Conservation (phyloP, 768 basidiomycete species). For the Coprinellus aureogranulatus region DNA sequence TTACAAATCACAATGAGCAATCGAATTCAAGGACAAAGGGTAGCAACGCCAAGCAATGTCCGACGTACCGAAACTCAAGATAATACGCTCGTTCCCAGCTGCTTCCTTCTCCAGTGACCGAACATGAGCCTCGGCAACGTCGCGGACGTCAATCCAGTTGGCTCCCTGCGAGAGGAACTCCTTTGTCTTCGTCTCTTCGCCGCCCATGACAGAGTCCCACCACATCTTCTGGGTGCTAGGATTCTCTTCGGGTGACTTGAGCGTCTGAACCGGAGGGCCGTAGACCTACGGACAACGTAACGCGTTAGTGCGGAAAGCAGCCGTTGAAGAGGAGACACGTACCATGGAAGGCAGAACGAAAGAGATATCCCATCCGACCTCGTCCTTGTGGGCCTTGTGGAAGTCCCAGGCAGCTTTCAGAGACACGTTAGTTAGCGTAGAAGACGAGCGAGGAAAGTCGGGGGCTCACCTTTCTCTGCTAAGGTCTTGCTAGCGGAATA, state of each 20-base stretch:
- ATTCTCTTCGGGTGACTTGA: not conserved
- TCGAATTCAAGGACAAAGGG: too few species aligned
- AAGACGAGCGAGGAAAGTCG: too few species aligned
- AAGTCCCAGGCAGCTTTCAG: conserved; percentile 11
- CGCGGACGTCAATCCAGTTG: too few species aligned
- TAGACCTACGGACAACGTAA: too few species aligned
- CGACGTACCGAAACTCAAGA: not conserved
- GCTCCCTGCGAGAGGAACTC: too few species aligned
- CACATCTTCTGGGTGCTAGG: conserved; percentile 10
- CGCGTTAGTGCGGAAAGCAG: too few species aligned
- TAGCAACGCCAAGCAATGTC: not conserved
- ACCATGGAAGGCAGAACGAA: too few species aligned
- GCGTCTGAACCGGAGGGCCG: too few species aligned
- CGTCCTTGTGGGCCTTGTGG: conserved; percentile 3
- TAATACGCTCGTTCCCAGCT: conserved; percentile 52
- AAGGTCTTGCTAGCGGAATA: conserved; percentile 64
- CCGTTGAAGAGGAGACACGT: too few species aligned
- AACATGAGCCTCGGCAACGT: conserved; percentile 53
- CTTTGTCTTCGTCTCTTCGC: too few species aligned
- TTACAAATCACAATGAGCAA: too few species aligned
- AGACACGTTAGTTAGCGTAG: not conserved
- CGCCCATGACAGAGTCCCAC: conserved; percentile 15
- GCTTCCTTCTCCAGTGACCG: conserved; percentile 44
- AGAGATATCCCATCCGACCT: conserved; percentile 8
- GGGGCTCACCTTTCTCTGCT: conserved; percentile 50